Base-by-base conservation (phyloP, 2,329 filamentous ascomycete species). In the Microsporum ferrugineum region DNA sequence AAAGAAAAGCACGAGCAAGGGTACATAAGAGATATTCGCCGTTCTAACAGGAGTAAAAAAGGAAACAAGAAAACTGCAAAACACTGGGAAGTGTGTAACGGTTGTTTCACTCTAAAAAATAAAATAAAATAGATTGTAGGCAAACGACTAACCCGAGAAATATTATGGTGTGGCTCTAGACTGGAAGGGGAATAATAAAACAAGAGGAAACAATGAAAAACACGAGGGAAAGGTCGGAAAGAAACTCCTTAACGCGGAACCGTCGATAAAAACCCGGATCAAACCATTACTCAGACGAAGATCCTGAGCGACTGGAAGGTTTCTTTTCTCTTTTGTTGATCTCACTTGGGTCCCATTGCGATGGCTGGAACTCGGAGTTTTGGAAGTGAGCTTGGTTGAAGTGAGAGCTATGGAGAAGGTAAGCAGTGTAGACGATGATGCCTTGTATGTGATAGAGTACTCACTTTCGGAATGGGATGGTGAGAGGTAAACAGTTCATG, bases 321-420 rank as follows among this genome's bases (percentile, higher is more conserved):
- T 53, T 53, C 49, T 53, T 53, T 33, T 53, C 49, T 34, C 31
- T 57, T 67, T 70, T 71, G 59, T 71, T 67, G 60, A 68, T 70
- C 17, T 77, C 73, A 57, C 69, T 70, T n/a, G 75, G 75, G 45
- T 73, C 73, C 71, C 73, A 78, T 61, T 77, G 75, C 38, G 75
- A 73, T 12, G 76, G 76, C 62, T 79, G 71, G 61, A 79, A 77
- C 60, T 78, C 70, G 36, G 73, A 68, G 63, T 79, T 75, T 60
- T 75, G 71, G 66, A 78, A 78, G 67, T 79, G 74, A 51, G 76
- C 74, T 63, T 76, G 73, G 64, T 77, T 76, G 69, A 75, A 73
- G 6, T 75, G 72, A 8, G 75, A 77, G 63, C 76, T 78, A 45
- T 3, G 38, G 51, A 12, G 12, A n/a, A 2, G 6, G 39, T 17